Conservation (phyloP, 2,329 filamentous ascomycete species). For the Leptographium wingfieldii region DNA sequence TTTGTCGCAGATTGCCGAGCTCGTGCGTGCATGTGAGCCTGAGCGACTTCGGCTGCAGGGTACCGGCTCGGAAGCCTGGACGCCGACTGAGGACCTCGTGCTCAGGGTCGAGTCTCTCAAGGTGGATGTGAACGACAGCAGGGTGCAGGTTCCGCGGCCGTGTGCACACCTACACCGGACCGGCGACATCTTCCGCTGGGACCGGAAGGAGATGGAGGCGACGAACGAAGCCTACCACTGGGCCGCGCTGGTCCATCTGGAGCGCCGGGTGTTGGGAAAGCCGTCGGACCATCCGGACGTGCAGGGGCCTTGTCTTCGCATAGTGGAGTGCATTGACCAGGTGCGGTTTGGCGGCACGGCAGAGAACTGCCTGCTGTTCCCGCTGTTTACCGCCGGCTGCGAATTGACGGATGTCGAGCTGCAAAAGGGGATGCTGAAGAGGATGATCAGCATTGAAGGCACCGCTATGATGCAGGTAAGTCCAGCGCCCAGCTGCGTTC, state of each 20-base stretch:
- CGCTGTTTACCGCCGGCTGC: constrained; percentile 73
- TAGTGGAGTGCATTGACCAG: constrained; percentile 48
- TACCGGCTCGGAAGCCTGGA: constrained; percentile 29
- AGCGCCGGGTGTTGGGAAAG: constrained; percentile 58
- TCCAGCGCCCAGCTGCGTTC: not conserved
- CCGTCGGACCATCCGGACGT: constrained; percentile 45
- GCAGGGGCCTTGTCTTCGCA: constrained; percentile 47
- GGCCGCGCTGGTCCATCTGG: constrained; percentile 63
- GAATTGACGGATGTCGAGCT: constrained; percentile 48
- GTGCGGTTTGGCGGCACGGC: constrained; percentile 56
- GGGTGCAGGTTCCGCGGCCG: constrained; percentile 27
- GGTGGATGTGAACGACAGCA: constrained; percentile 46
- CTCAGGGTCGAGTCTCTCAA: constrained; percentile 47
- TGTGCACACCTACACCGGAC: constrained; percentile 34
- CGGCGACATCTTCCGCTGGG: constrained; percentile 41
- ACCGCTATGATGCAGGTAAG: constrained; percentile 66
- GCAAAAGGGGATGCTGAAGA: constrained; percentile 47
- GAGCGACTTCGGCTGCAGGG: constrained; percentile 4
- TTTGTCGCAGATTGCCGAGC: constrained; percentile 57
- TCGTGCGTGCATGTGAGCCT: constrained; percentile 54
- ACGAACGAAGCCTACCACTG: constrained; percentile 71
- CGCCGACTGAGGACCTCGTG: constrained; percentile 39
- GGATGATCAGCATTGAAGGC: constrained; percentile 55
- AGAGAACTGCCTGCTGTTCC: constrained; percentile 65
- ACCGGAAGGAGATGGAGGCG: constrained; percentile 52